Conservation (phyloP, 176 grass and related monocot genomes). For the Paspalum notatum region DNA sequence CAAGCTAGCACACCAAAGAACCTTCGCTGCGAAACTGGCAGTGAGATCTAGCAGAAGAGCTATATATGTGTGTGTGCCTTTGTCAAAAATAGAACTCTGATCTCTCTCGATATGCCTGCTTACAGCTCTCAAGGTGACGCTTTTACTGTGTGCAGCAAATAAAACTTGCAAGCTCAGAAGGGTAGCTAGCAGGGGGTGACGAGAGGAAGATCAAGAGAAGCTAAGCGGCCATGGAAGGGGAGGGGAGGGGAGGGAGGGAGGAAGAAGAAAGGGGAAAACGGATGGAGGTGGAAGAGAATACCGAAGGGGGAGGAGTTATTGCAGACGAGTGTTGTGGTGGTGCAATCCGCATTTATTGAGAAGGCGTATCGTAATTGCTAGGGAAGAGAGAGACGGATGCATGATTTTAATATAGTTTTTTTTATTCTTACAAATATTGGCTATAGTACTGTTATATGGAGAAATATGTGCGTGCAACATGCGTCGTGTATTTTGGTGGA, state of each 20-base stretch:
- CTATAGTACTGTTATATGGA: not conserved
- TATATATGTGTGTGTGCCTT: constrained; percentile 30
- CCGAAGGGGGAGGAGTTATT: constrained; percentile 87
- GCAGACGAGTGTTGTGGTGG: constrained; percentile 87
- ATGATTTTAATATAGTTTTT: constrained; percentile 6
- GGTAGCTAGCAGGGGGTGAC: constrained; percentile 23
- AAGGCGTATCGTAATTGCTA: constrained; percentile 73
- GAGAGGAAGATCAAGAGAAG: constrained; percentile 43
- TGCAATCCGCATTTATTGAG: constrained; percentile 99
- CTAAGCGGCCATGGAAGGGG: constrained; percentile 46
- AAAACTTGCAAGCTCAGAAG: constrained; percentile 43
- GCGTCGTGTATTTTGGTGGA: constrained; percentile 5
- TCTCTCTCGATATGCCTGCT: constrained; percentile 23
- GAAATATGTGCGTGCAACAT: not conserved
- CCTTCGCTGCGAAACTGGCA: constrained; percentile 18
- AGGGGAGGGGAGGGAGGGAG: constrained; percentile 38
- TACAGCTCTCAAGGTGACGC: constrained; percentile 30
- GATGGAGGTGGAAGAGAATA: constrained; percentile 64
- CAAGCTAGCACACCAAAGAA: constrained; percentile 38
- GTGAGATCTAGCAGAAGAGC: constrained; percentile 50
- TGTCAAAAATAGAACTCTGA: constrained; percentile 41
- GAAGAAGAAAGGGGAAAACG: constrained; percentile 65
- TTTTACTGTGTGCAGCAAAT: constrained; percentile 28
- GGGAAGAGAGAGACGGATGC: constrained; percentile 22
- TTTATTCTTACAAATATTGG: constrained; percentile 1